Conservation (phyloP, 1,284 basidiomycete genomes). For the Trichosporon ovoides region DNA sequence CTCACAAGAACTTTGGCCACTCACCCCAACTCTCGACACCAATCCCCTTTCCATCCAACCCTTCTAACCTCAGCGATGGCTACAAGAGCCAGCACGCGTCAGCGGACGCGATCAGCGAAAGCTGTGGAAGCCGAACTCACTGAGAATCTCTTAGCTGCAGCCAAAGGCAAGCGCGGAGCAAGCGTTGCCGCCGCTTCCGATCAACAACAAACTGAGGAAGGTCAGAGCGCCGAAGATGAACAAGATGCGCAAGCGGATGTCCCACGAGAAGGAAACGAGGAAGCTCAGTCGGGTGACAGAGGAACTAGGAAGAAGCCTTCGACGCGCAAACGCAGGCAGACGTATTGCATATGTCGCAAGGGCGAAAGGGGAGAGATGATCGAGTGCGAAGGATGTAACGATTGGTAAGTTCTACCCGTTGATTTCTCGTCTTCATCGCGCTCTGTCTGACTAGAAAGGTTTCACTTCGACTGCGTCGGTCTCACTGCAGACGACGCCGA, state of each 20-base stretch:
- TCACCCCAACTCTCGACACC: not conserved
- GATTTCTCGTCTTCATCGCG: not conserved
- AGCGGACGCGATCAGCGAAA: constrained; percentile 28
- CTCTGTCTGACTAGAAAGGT: constrained; percentile 24
- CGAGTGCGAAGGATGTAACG: constrained; percentile 41
- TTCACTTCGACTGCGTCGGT: constrained; percentile 40
- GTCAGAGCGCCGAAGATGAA: not conserved
- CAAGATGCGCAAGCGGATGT: not conserved
- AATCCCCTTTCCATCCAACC: not conserved
- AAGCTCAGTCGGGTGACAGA: not conserved
- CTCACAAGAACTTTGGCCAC: not conserved
- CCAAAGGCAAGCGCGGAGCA: not conserved
- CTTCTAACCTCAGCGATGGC: not conserved
- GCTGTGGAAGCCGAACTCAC: constrained; percentile 33
- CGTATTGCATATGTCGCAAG: constrained; percentile 38
- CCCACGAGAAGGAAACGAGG: constrained; percentile 1
- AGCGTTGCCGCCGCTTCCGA: not conserved
- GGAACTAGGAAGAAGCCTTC: constrained; percentile 5
- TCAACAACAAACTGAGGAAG: not conserved
- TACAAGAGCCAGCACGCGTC: constrained; percentile 23
- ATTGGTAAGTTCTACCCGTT: constrained; percentile 33
- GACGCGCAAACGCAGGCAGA: constrained; percentile 17
- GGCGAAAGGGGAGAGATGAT: constrained; percentile 39
- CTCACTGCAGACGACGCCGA: constrained; percentile 34
- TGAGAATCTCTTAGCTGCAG: constrained; percentile 18